phyloP scores from a whole-genome alignment of 129 eudicot species.

The Sambucus nigra region DNA sequence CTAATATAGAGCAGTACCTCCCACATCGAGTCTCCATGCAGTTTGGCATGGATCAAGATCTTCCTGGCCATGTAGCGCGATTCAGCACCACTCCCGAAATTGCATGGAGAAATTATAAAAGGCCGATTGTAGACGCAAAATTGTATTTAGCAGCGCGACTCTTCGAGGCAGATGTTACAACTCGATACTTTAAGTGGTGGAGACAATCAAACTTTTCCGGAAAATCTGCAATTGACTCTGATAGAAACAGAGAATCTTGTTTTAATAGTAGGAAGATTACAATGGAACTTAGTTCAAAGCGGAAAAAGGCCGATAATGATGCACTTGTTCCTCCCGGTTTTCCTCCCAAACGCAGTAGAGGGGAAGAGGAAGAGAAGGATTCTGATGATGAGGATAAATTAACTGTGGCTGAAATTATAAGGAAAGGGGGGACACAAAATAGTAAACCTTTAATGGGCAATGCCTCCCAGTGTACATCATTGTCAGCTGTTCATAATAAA shows the following conservation, averaged over 20 bases:
- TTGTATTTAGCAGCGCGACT: conserved; percentile 2
- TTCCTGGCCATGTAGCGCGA: conserved; percentile 26
- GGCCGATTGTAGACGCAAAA: conserved; percentile 16
- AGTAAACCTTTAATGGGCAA: neutral
- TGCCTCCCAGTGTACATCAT: neutral
- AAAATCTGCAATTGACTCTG: neutral
- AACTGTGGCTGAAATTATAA: neutral
- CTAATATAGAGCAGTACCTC: conserved; percentile 31
- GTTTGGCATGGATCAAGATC: conserved; percentile 58
- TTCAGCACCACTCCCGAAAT: conserved; percentile 6
- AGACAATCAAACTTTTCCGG: conserved; percentile 3
- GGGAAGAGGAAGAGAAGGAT: neutral
- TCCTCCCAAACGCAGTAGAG: neutral
- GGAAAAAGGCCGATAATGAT: neutral
- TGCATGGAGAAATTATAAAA: conserved; percentile 26
- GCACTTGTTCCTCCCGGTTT: conserved; percentile 2
- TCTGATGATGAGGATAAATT: neutral
- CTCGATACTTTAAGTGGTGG: conserved; percentile 39
- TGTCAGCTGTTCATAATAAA: neutral
- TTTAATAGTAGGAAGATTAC: neutral
- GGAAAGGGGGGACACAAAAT: neutral
- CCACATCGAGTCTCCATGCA: conserved; percentile 72
- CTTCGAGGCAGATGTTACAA: conserved; percentile 28
- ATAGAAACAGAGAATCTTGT: neutral
- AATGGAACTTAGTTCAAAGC: neutral